Evolutionary conservation across 2,329 filamentous ascomycete species (phyloP).

Genomic region (Microsporum audouinii): DNA sequence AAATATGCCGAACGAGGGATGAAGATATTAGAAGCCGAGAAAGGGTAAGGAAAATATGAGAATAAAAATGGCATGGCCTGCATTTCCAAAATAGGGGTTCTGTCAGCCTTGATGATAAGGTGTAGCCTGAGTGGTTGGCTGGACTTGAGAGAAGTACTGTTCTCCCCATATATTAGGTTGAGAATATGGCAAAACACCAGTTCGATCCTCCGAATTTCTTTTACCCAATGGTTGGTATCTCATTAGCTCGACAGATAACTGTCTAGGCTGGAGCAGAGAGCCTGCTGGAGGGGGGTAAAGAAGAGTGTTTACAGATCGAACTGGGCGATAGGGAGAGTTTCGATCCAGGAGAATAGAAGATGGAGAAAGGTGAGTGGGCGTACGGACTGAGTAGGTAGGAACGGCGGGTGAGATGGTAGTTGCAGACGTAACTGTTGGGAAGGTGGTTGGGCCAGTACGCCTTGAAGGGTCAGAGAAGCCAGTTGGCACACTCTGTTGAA

Average conservation of each 20-base stretch:
- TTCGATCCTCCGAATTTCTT: slow-evolving; percentile 42
- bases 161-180: slow-evolving; percentile 34
- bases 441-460: slow-evolving; percentile 41
- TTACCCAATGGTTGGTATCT: slow-evolving; percentile 70
- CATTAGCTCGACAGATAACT: slow-evolving; percentile 58
- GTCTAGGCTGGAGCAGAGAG: slow-evolving; percentile 64
- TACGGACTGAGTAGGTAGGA: slow-evolving; percentile 50
- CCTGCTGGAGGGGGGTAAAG: slow-evolving; percentile 73
- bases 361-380: slow-evolving; percentile 64
- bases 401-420: slow-evolving; percentile 55
- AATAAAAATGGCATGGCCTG: neutral
- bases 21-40: neutral
- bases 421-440: slow-evolving; percentile 34
- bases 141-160: slow-evolving; percentile 16
- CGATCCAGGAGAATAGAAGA: slow-evolving; percentile 78
- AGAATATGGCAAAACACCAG: slow-evolving; percentile 55
- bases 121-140: neutral
- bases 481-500: slow-evolving; percentile 20
- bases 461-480: slow-evolving; percentile 27
- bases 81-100: neutral
- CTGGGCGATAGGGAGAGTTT: slow-evolving; percentile 82
- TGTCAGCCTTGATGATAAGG: neutral
- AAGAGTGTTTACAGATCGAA: slow-evolving; percentile 81
- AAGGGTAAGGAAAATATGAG: neutral
- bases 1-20: neutral